Base-by-base conservation (phyloP, 352 stramenopile genomes). In the Phytophthora sp. region DNA sequence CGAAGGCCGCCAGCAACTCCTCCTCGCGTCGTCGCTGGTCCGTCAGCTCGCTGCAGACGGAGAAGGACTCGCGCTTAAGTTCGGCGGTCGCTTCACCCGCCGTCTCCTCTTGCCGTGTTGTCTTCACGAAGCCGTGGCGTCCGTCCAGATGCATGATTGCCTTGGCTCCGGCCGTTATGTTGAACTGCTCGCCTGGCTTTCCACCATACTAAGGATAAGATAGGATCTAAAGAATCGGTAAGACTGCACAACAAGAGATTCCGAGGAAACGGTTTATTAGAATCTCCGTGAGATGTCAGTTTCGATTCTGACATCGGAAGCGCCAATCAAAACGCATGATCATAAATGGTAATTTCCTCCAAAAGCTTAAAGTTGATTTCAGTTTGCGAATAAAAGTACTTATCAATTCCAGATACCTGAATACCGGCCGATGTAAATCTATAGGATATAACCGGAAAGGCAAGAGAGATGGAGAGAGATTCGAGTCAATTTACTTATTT, bases 1-100 rank as follows among this genome's bases (percentile, higher is more conserved):
- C 65, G 35, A 73, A 69, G 3, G 65, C 58, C 16, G 58, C 65
- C 39, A 62, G 36, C 38, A 73, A 52, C 38, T 72, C 31, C 36
- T 63, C 52, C 20, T 73, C 65, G 16, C 41, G 58, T 30, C 38
- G 65, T 20, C 35, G 44, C 21, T 58, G 51, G 27, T 57, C 57
- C n/a, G 56, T 62, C 51, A 49, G 12, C 18, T 57, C 56, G 20
- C 33, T 54, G 21, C 50, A 57, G 26, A 4, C 20, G 0, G 42
- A 16, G 31, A 62, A 39, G 15, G 12, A 41, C 46, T 73, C 65
- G 23, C 53, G 58, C 58, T 73, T 73, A 16, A 69, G 11, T 45
- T 73, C 58, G 13, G 52, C 52, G 2, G 57, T 61, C 45, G 51
- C 35, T 58, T 69, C 51, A 7, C 57, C 65, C 11, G 57, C 52